These are phyloP conservation scores for Dipteronia sinensis DNA, from an alignment of 345 rosid species.

Conservation along the genomic window DNA sequence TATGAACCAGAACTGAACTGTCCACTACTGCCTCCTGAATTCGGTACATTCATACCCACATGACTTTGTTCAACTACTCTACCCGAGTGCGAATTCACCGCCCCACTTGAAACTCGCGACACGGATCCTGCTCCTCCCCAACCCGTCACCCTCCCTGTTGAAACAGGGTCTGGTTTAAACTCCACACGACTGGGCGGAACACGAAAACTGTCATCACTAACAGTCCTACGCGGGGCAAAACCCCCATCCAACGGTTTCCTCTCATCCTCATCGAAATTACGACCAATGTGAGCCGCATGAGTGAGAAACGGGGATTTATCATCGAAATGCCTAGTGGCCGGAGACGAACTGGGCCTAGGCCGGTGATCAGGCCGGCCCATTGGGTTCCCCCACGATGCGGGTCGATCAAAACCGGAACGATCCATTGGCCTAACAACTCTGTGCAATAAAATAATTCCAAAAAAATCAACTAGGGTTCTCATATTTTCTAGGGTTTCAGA, in stretches of 20 bases:
- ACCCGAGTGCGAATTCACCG: constrained; percentile 39
- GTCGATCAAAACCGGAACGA: constrained; percentile 59
- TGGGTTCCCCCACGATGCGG: constrained; percentile 60
- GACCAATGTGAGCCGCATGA: constrained; percentile 55
- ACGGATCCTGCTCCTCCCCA: constrained; percentile 29
- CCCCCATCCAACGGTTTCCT: constrained; percentile 75
- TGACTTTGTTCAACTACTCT: constrained; percentile 39
- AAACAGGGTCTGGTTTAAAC: constrained; percentile 43
- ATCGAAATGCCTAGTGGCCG: constrained; percentile 61
- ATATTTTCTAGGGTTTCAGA: constrained; percentile 7
- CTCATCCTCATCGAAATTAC: constrained; percentile 83
- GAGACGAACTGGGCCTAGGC: constrained; percentile 63
- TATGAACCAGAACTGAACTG: constrained; percentile 38
- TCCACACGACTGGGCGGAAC: constrained; percentile 39
- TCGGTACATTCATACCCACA: constrained; percentile 28
- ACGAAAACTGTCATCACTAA: constrained; percentile 61
- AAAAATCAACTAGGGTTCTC: constrained; percentile 20
- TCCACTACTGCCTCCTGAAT: constrained; percentile 36
- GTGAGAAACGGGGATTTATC: constrained; percentile 71
- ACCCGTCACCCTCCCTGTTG: constrained; percentile 38
- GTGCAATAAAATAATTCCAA: constrained; percentile 13
- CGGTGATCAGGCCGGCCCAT: constrained; percentile 59
- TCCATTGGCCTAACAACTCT: constrained; percentile 56
- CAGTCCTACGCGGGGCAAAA: constrained; percentile 56
- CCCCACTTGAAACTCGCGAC: constrained; percentile 23